Evolutionary conservation across 2,329 filamentous ascomycete species (phyloP), one percentile per base, ranked within the genome.

Genomic region (Beauveria sp.): DNA sequence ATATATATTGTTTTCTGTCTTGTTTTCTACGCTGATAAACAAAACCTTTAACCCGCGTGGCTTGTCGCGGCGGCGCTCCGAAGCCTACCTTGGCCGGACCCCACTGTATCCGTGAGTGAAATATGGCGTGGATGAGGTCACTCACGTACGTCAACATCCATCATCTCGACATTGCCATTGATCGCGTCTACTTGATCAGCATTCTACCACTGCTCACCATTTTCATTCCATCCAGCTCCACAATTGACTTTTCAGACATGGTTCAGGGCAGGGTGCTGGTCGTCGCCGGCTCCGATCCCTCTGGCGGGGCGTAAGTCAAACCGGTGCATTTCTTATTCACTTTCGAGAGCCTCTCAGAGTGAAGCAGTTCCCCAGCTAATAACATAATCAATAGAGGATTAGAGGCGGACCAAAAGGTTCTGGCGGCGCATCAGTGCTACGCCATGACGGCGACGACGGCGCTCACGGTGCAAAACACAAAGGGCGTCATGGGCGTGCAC

Each of bases 361-460:
- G 26, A 26, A 26, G 26, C 26, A 26, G 3, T 26, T 26, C 6
- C 26, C 3, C 26, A 26, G 40, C 54, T 65, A 47, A 55, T 20
- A 45, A 42, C 24, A 38, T 24, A 20, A 38, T 34, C 14, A 26
- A 42, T 69, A 96, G 93, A 61, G 95, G 93, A 57, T 85, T 99
- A 40, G 93, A 99, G 74, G 95, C 93, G 45, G 93, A 98, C 72
- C 93, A 98, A 71, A 71, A 96, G 73, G 92, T 96, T 64, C 88
- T 96, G 63, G 89, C 92, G 50, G 91, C 90, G 20, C 92, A 98
- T 82, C 87, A 89, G 63, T 95, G 90, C 77, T 98, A 98, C 80
- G 92, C 91, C 63, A 96, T 97, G 86, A 97, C 93, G 56, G 91
- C 93, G 24, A 97, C 93, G 10, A 96, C 93, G 16, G 93, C 93